Percentiles rank a stretch among this genome's conserved stretches.
Conservation (phyloP, 441 rosid genomes). For the Biscutella auriculata region DNA sequence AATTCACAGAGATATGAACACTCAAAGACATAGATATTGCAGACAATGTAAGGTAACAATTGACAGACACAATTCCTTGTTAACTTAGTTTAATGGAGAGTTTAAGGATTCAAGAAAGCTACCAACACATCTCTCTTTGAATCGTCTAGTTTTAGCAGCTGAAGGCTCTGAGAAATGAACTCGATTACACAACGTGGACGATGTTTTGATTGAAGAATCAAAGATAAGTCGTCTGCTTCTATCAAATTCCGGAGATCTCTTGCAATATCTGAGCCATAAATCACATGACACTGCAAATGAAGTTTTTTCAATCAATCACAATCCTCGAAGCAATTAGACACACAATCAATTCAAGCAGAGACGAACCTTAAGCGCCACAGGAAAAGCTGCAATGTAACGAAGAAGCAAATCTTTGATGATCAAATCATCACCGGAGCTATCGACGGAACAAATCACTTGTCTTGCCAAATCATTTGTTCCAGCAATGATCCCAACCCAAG, state of each 20-base stretch:
- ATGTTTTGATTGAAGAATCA: constrained; percentile 61
- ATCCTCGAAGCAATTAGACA: constrained; percentile 14
- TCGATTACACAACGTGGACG: constrained; percentile 77
- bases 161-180: constrained; percentile 68
- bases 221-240: constrained; percentile 59
- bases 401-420: constrained; percentile 43
- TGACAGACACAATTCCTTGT: no score
- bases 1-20: no score
- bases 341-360: neutral
- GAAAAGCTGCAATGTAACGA: constrained; percentile 71
- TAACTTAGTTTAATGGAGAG: constrained; percentile 29
- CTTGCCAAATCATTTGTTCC: constrained; percentile 63
- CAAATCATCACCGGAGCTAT: constrained; percentile 32
- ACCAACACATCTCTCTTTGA: constrained; percentile 60
- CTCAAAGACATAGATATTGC: no score
- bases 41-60: no score
- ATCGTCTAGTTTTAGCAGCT: constrained; percentile 51
- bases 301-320: neutral
- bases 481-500: constrained; percentile 70
- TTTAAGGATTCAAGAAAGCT: constrained; percentile 7
- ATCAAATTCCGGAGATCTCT: constrained; percentile 52
- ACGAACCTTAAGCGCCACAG: constrained; percentile 70
- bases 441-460: constrained; percentile 47
- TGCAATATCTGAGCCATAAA: constrained; percentile 56
- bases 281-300: constrained; percentile 62